Base-by-base conservation (phyloP, 2,329 filamentous ascomycete species). In the Chaetomium globosum region DNA sequence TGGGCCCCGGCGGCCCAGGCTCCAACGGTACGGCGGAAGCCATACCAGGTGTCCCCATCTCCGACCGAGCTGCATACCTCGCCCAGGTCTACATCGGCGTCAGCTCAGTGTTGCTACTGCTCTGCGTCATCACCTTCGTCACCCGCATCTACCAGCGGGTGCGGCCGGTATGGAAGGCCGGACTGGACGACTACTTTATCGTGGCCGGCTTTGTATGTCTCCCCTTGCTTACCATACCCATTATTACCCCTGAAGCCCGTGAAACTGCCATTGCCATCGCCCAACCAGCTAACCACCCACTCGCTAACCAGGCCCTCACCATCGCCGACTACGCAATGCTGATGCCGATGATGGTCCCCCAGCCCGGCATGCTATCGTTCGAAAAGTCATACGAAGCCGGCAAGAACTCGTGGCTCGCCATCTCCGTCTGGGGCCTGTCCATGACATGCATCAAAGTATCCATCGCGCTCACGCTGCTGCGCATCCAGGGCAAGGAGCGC, bases 371-470 rank as follows among this genome's bases (percentile, higher is more conserved):
- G 13, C 58, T 71, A 54, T 8, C 68, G 2, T n/a, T 66, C 28
- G 54, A 59, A 1, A 61, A 60, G 6, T 61, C 59, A 26, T 43
- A 54, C 12, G 16, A 51, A 4, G 61, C 64, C 0, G 69, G 57
- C 30, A 70, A 68, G 59, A 51, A 65, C 64, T 66, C 64, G 54
- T 71, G 70, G 70, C 65, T 71, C 2, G 70, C 69, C 23, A 71
- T 70, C 36, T 28, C 56, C 1, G 58, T 71, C 57, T 71, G 70
- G 70, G 70, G 70, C 9, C 51, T 71, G 10, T 51, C 70, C 46
- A 71, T 71, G 70, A 68, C 69, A 1, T 70, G 67, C 66, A 69
- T 70, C 64, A 71, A 71, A 60, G 51, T 69, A 10, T 71, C 70
- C 3, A 69, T 70, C 49, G 67, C 67, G 16, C 59, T 70, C 4